Evolutionary conservation across 805 yeast species (phyloP).

Genomic region (Yamadazyma phyllophila): DNA sequence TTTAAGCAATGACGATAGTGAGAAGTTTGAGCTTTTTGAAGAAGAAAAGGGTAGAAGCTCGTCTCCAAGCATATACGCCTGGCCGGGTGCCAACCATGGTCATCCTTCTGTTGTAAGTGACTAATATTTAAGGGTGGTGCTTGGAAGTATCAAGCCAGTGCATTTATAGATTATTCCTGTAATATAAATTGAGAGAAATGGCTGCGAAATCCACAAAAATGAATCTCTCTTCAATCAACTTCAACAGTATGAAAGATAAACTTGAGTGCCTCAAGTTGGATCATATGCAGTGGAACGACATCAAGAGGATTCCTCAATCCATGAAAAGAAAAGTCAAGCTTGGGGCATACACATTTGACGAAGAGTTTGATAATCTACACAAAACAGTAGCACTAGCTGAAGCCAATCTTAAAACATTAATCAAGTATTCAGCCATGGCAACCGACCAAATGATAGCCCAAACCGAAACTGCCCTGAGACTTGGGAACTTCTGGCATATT

Average conservation of each 20-base stretch:
- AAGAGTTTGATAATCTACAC: slow-evolving; percentile 32
- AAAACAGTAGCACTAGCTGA: slow-evolving; percentile 15
- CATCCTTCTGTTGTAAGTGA: slow-evolving; percentile 40
- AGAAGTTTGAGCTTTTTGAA: slow-evolving; percentile 17
- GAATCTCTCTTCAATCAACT: slow-evolving; percentile 3
- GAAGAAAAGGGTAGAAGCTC: slow-evolving; percentile 24
- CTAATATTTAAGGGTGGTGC: neutral
- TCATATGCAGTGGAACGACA: slow-evolving; percentile 18
- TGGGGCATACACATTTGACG: slow-evolving; percentile 34
- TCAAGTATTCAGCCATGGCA: slow-evolving; percentile 14
- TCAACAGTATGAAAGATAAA: slow-evolving; percentile 2
- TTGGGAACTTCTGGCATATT: neutral
- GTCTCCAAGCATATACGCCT: slow-evolving; percentile 46
- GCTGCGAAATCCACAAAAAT: slow-evolving; percentile 13
- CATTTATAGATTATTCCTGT: neutral
- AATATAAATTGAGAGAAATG: slow-evolving; percentile 1
- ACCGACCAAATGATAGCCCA: neutral
- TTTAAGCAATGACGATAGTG: slow-evolving; percentile 14
- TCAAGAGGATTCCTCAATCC: slow-evolving; percentile 32
- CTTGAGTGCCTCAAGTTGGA: slow-evolving; percentile 3
- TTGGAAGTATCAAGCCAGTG: neutral
- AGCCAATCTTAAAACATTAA: slow-evolving; percentile 15
- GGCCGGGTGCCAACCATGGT: slow-evolving; percentile 71
- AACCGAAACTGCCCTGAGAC: neutral
- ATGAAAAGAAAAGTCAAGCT: slow-evolving; percentile 26